These are phyloP conservation scores for Gentiana macrophylla DNA, from an alignment of 257 asterid species.

Conservation along the genomic window DNA sequence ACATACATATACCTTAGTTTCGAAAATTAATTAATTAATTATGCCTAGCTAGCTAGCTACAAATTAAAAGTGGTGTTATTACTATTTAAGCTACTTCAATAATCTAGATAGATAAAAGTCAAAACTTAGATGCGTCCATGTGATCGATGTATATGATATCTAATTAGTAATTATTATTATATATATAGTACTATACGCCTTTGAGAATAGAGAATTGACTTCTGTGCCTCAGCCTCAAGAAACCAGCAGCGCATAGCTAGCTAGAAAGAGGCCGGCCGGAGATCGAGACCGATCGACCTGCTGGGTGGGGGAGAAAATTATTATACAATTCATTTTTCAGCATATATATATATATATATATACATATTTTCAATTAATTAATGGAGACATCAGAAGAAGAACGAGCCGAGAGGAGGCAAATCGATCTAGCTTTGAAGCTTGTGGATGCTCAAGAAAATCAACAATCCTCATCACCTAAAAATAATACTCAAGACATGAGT, in stretches of 20 bases:
- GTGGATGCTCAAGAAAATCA: slow-evolving; percentile 32
- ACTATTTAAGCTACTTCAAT: too few relatives aligned
- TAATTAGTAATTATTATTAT: slow-evolving; percentile 2
- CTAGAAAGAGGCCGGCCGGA: too few relatives aligned
- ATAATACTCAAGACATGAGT: background rate
- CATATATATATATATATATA: too few relatives aligned
- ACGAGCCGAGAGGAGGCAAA: slow-evolving; percentile 25
- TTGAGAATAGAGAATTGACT: slow-evolving; percentile 64
- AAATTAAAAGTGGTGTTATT: background rate
- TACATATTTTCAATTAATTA: background rate
- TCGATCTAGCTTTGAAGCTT: slow-evolving; percentile 69
- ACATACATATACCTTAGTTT: background rate
- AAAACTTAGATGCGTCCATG: slow-evolving; percentile 53
- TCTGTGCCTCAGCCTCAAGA: slow-evolving; percentile 33
- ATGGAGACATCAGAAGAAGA: slow-evolving; percentile 12
- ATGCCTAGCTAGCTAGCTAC: background rate
- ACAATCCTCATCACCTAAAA: slow-evolving; percentile 4
- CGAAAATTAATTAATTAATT: background rate
- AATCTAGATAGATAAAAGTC: slow-evolving; percentile 36
- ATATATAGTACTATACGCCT: slow-evolving; percentile 14
- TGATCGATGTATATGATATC: slow-evolving; percentile 1
- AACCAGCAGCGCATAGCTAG: slow-evolving; percentile 7
- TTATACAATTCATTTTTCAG: too few relatives aligned
- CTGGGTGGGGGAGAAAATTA: too few relatives aligned
- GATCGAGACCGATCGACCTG: too few relatives aligned